Evolutionary conservation across 2,329 filamentous ascomycete species (phyloP), one percentile per base, ranked within the genome.

Genomic region (Calcarisporium arbuscula): DNA sequence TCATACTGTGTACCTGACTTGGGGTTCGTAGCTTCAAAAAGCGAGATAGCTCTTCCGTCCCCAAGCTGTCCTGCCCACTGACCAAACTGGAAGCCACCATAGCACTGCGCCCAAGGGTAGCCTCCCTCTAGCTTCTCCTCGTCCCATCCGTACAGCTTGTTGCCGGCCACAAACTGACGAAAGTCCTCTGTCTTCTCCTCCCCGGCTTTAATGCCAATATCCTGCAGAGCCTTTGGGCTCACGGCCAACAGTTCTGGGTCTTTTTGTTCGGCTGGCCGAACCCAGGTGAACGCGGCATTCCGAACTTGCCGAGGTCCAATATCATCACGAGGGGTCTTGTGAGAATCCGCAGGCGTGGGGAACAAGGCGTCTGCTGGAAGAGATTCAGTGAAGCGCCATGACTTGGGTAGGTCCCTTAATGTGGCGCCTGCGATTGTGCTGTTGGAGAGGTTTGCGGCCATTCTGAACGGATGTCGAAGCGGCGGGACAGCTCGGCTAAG

Each of bases 101-200:
- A 98, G 64, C 92, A 96, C 62, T 98, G 92, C 20, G 92, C 89
- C 92, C 92, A 98, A 0, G 92, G 90, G 56, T 98, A 98, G 28
- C 92, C 79, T 15, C 84, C 82, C 38, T 77, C 65, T 17, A 64
- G 56, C 45, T 68, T 70, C 38, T 78, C 72, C 39, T 82, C 74
- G 44, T 87, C 74, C 76, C 83, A 85, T 32, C 88, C 90, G 36
- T 84, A 76, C 11, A 95, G 72, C 52, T 78, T 80, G 55, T 92
- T 94, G 4, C 92, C 92, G 0, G 85, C 78, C 6, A 94, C 83
- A 1, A 87, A 70, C 40, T 83, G 70, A 42, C 75, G 73, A 56
- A 96, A 95, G 9, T 85, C 80, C 1, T 84, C 72, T 0, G 76
- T 84, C 31, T 75, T 60, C 30, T 81, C 77, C 46, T 92, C 84